Evolutionary conservation across 495 filamentous ascomycete species (phyloP).

Genomic region (Aspergillus sparsus): DNA sequence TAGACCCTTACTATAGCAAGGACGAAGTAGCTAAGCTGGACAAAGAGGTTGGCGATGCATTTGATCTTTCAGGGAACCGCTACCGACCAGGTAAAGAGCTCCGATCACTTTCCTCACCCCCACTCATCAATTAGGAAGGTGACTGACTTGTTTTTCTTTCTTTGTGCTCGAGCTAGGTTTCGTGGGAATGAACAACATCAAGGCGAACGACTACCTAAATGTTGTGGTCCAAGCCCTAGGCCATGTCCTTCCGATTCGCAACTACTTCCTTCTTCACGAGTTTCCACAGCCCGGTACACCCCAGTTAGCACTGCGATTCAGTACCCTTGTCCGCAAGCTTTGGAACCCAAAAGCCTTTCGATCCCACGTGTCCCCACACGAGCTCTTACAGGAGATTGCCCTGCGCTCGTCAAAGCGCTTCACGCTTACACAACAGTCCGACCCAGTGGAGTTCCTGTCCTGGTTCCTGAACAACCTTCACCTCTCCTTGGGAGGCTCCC

Average conservation of each 20-base stretch:
- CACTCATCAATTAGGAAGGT: not conserved
- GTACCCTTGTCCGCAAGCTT: conserved; percentile 90
- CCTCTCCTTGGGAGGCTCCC: conserved; percentile 84
- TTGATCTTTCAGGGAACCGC: conserved; percentile 76
- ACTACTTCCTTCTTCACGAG: conserved; percentile 84
- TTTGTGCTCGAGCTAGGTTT: conserved; percentile 57
- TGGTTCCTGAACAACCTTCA: conserved; percentile 98
- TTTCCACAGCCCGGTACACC: conserved; percentile 49
- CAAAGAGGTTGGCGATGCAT: conserved; percentile 69
- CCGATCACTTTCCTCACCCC: not conserved
- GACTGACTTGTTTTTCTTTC: conserved; percentile 17
- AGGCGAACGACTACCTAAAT: conserved; percentile 98
- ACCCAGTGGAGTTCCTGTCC: conserved; percentile 92
- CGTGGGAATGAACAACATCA: conserved; percentile 99
- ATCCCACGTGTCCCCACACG: conserved; percentile 94
- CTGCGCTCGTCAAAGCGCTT: conserved; percentile 88
- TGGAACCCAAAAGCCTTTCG: conserved; percentile 99
- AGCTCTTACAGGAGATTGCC: conserved; percentile 92
- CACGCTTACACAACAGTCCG: conserved; percentile 85
- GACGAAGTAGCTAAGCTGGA: conserved; percentile 79
- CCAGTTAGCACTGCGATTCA: conserved; percentile 73
- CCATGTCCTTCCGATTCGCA: conserved; percentile 86
- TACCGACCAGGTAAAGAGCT: conserved; percentile 71
- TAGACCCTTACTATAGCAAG: conserved; percentile 83
- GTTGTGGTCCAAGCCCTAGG: conserved; percentile 92